These are phyloP conservation scores for Ascoidea tarda DNA, from an alignment of 805 yeast species.

Conservation along the genomic window DNA sequence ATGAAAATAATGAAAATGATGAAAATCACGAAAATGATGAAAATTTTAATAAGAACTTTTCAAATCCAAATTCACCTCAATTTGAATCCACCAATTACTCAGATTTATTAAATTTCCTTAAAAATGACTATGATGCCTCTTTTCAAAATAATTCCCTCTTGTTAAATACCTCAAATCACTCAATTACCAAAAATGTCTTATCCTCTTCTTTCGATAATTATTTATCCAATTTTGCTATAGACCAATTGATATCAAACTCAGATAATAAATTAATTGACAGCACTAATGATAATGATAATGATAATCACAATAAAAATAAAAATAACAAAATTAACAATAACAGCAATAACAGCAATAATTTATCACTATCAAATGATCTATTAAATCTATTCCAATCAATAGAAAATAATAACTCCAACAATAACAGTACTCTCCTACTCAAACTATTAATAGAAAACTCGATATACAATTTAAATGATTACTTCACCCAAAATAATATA, in stretches of 20 bases:
- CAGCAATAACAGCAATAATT: too few species aligned
- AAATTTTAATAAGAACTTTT: constrained; percentile 7
- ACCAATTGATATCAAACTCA: background rate
- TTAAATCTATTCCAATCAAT: background rate
- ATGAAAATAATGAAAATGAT: background rate
- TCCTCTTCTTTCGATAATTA: background rate
- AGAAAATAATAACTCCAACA: too few species aligned
- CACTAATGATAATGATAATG: background rate
- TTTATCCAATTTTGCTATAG: too few species aligned
- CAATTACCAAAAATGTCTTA: background rate
- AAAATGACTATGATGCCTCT: background rate
- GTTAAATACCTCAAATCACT: background rate
- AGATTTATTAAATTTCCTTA: constrained; percentile 4
- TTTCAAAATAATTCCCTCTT: background rate
- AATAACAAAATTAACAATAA: too few species aligned
- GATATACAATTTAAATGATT: constrained; percentile 16
- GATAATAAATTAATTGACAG: background rate
- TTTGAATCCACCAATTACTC: constrained; percentile 7
- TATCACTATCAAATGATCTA: background rate
- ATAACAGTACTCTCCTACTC: constrained; percentile 9
- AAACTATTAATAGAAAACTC: constrained; percentile 30
- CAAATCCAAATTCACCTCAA: background rate
- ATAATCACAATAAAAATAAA: too few species aligned
- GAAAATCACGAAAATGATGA: constrained; percentile 5
- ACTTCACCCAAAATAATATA: constrained; percentile 4